phyloP scores from a whole-genome alignment of 73 alveolate species.

The Effrenium voratum region DNA sequence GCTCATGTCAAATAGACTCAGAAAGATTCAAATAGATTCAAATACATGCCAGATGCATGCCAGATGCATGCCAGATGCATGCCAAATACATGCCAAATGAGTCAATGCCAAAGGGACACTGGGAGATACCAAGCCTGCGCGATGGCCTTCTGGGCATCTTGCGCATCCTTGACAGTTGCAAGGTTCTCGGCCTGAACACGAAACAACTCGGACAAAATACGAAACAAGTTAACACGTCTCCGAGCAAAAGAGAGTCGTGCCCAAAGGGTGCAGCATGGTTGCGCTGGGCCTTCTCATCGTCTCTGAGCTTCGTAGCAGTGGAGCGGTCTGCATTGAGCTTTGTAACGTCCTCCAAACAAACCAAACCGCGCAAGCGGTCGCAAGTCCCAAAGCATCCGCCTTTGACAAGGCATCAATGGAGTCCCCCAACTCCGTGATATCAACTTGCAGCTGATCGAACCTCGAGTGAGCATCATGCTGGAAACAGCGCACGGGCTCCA shows the following conservation, averaged over 20 bases:
- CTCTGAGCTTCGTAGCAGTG: conserved; percentile 8
- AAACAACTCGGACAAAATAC: too few relatives aligned
- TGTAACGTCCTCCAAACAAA: conserved; percentile 16
- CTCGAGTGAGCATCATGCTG: too few relatives aligned
- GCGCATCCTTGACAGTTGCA: conserved; percentile 43
- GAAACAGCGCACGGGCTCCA: too few relatives aligned
- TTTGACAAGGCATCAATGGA: conserved; percentile 23
- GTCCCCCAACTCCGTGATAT: conserved; percentile 67
- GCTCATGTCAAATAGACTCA: too few relatives aligned
- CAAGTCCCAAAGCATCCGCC: not conserved
- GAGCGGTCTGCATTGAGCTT: conserved; percentile 39
- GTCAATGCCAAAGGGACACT: too few relatives aligned
- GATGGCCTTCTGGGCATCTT: conserved; percentile 61
- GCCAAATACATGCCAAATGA: too few relatives aligned
- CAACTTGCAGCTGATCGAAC: conserved; percentile 57
- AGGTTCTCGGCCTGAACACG: not conserved
- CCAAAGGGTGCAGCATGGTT: not conserved
- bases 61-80: too few relatives aligned
- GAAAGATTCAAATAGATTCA: too few relatives aligned
- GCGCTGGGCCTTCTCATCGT: conserved; percentile 8
- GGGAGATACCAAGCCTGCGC: not conserved
- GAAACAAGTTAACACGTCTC: too few relatives aligned
- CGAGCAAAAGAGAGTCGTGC: too few relatives aligned
- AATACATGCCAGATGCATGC: too few relatives aligned
- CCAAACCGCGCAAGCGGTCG: not conserved